Evolutionary conservation across 2,329 filamentous ascomycete genomes (phyloP).

Genomic region (Exophiala sp.): DNA sequence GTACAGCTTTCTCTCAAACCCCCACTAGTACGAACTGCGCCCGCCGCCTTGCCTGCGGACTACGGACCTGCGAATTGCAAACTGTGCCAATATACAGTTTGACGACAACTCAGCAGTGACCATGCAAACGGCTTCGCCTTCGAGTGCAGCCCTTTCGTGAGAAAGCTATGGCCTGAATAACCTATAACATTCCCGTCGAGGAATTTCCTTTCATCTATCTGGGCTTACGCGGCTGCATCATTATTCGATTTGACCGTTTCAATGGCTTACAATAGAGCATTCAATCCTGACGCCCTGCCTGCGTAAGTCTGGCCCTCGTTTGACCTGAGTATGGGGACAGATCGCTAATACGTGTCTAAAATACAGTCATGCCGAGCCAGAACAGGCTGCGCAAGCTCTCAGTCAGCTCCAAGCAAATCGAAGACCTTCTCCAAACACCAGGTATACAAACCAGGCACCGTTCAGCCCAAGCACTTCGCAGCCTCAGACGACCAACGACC

Average conservation of each 20-base stretch:
- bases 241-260: too few species aligned
- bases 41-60: too few species aligned
- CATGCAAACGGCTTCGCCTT: too few species aligned
- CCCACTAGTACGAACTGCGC: too few species aligned
- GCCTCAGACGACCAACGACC: slow-evolving; percentile 12
- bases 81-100: too few species aligned
- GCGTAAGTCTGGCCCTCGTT: slow-evolving; percentile 53
- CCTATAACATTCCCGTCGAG: too few species aligned
- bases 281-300: slow-evolving; percentile 92
- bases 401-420: slow-evolving; percentile 28
- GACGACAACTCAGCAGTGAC: too few species aligned
- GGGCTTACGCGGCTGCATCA: too few species aligned
- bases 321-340: slow-evolving; percentile 28
- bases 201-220: too few species aligned
- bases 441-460: slow-evolving; percentile 29
- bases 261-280: slow-evolving; percentile 93
- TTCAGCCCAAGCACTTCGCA: slow-evolving; percentile 26
- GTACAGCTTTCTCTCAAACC: not conserved
- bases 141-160: too few species aligned
- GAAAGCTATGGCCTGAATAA: too few species aligned
- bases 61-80: too few species aligned
- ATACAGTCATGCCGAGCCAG: slow-evolving; percentile 69
- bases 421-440: slow-evolving; percentile 13
- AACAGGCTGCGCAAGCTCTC: slow-evolving; percentile 51
- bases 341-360: slow-evolving; percentile 4